These are phyloP conservation scores for Yamadazyma jaroonii DNA, from an alignment of 1,139 yeast genomes.

Conservation along the genomic window DNA sequence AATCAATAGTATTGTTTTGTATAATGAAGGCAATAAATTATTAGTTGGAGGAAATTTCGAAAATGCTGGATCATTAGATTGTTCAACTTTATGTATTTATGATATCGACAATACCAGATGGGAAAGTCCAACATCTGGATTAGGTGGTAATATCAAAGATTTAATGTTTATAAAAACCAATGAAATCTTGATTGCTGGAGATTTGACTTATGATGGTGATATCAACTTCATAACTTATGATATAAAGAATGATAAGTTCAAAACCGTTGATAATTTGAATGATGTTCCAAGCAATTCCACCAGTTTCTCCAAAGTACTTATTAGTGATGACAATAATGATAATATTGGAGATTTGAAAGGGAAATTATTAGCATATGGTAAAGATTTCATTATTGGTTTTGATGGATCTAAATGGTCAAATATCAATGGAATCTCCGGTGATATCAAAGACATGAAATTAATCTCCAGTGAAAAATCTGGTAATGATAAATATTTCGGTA, in stretches of 20 bases:
- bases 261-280: conserved; percentile 20
- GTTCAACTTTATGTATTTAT: conserved; percentile 67
- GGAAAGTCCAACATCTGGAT: conserved; percentile 42
- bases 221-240: conserved; percentile 52
- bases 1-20: conserved; percentile 54
- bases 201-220: conserved; percentile 39
- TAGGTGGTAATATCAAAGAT: conserved; percentile 55
- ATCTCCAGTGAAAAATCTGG: conserved; percentile 23
- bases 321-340: conserved; percentile 45
- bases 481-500: conserved; percentile 37
- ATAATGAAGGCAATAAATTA: conserved; percentile 48
- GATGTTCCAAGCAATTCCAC: conserved; percentile 32
- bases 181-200: conserved; percentile 62
- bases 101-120: conserved; percentile 55
- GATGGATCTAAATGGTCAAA: conserved; percentile 49
- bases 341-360: conserved; percentile 33
- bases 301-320: conserved; percentile 45
- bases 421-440: conserved; percentile 24
- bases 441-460: conserved; percentile 41
- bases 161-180: conserved; percentile 52
- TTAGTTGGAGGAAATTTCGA: conserved; percentile 79
- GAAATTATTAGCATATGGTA: conserved; percentile 57
- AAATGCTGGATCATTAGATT: conserved; percentile 55
- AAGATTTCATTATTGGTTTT: conserved; percentile 45
- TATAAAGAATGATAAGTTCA: conserved; percentile 34